Conservation (phyloP, 1,284 basidiomycete genomes). For the Rhodotorula glutinis region DNA sequence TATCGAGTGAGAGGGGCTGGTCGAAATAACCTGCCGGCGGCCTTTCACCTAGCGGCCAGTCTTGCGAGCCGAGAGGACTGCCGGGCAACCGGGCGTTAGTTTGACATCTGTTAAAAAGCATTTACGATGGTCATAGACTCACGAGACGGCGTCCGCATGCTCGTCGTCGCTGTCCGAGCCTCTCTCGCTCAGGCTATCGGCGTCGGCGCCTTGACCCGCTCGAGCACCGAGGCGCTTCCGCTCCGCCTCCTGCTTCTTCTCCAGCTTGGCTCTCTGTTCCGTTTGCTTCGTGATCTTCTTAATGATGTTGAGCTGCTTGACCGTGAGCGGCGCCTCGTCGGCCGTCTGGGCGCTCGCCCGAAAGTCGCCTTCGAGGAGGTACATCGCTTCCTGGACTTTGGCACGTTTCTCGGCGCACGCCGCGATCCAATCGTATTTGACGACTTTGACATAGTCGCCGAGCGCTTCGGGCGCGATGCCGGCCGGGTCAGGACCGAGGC, state of each 20-base stretch:
- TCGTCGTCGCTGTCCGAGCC: background rate
- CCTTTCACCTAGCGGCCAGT: constrained; percentile 20
- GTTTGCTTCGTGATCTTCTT: background rate
- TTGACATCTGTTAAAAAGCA: background rate
- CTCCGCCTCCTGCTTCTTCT: background rate
- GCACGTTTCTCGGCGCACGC: constrained; percentile 1
- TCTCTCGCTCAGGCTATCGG: constrained; percentile 5
- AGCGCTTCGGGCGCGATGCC: constrained; percentile 20
- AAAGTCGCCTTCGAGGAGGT: constrained; percentile 13
- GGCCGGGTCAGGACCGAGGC: constrained; percentile 9
- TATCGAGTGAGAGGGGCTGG: background rate
- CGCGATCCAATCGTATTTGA: constrained; percentile 15
- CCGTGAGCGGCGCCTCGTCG: background rate
- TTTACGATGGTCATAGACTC: background rate
- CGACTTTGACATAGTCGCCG: constrained; percentile 28
- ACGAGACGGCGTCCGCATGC: constrained; percentile 11
- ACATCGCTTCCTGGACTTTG: constrained; percentile 14
- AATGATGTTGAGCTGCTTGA: background rate
- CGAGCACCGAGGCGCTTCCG: background rate
- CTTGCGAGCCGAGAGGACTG: constrained; percentile 22
- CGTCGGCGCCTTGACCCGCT: background rate
- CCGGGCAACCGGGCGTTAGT: background rate
- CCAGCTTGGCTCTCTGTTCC: background rate
- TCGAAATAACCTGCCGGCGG: constrained; percentile 6
- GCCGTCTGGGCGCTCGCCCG: background rate